Evolutionary conservation across 352 stramenopile species (phyloP).

Genomic region (Blastocystis sp.): DNA sequence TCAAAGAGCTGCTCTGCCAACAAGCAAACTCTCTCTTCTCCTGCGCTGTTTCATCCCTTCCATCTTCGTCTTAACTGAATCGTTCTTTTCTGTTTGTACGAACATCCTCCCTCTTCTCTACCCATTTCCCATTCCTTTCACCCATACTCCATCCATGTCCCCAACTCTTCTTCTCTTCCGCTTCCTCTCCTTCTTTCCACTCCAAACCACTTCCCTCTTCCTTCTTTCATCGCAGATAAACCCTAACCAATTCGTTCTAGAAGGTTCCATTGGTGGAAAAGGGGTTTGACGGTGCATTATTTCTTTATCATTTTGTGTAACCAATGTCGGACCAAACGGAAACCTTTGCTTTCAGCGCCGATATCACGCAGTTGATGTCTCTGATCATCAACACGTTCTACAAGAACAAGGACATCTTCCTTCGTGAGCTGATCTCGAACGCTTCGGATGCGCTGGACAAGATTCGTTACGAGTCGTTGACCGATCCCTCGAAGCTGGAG

Average conservation of each 20-base stretch:
- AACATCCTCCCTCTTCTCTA: too few relatives aligned
- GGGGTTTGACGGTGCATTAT: neutral
- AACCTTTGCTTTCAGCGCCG: constrained; percentile 91
- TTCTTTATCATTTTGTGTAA: constrained; percentile 28
- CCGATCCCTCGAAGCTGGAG: constrained; percentile 65
- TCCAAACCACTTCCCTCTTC: too few relatives aligned
- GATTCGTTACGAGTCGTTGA: constrained; percentile 79
- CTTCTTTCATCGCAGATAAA: too few relatives aligned
- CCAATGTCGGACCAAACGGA: constrained; percentile 72
- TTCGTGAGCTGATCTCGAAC: constrained; percentile 95
- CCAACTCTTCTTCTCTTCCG: too few relatives aligned
- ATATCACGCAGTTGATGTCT: constrained; percentile 84
- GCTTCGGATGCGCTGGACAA: constrained; percentile 95
- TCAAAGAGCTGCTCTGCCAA: neutral
- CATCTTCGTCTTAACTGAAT: too few relatives aligned
- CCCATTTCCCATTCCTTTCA: too few relatives aligned
- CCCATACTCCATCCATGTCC: too few relatives aligned
- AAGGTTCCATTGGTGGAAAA: neutral
- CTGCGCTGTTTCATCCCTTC: too few relatives aligned
- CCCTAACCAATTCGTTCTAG: neutral
- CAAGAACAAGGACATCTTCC: constrained; percentile 97
- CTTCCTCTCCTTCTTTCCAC: too few relatives aligned
- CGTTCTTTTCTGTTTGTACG: too few relatives aligned
- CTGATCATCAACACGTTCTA: constrained; percentile 98
- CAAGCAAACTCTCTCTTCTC: neutral